phyloP scores from a whole-genome alignment of 805 yeast species.

The Ascoidea rubescens region DNA sequence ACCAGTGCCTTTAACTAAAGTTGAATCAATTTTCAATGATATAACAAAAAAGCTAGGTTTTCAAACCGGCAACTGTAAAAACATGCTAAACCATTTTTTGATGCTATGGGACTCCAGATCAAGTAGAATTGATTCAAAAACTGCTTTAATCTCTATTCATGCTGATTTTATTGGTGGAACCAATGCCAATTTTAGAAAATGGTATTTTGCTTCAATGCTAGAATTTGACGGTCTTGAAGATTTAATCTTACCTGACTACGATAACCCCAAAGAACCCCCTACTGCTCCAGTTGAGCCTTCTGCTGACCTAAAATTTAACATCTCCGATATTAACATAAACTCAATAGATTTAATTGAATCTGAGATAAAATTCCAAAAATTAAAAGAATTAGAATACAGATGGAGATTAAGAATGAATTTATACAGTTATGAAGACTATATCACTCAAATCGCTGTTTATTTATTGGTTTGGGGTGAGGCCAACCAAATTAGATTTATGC shows the following conservation, averaged over 20 bases:
- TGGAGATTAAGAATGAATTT: conserved; percentile 40
- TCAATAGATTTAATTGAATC: conserved; percentile 7
- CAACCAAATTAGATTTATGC: conserved; percentile 73
- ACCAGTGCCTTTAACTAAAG: conserved; percentile 57
- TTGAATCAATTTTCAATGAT: conserved; percentile 43
- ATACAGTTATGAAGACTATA: conserved; percentile 36
- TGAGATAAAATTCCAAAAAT: conserved; percentile 10
- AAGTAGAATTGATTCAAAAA: conserved; percentile 57
- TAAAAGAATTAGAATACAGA: conserved; percentile 30
- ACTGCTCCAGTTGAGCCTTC: conserved; percentile 43
- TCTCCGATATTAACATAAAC: conserved; percentile 4
- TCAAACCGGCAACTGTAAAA: conserved; percentile 63
- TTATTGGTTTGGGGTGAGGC: conserved; percentile 86
- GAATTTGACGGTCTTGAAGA: conserved; percentile 47
- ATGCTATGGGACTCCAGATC: conserved; percentile 76
- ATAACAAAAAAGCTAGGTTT: conserved; percentile 65
- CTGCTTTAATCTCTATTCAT: conserved; percentile 67
- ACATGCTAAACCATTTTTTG: conserved; percentile 75
- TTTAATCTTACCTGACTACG: conserved; percentile 7
- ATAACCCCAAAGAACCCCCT: conserved; percentile 15
- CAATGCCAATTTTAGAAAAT: conserved; percentile 71
- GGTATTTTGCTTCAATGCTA: conserved; percentile 83
- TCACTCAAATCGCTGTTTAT: conserved; percentile 54
- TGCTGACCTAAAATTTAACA: conserved; percentile 20
- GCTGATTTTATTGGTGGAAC: conserved; percentile 90